A percentile compares a stretch with the other conserved stretches of the same genome.
Conservation (phyloP, 2,329 filamentous ascomycete genomes). For the Coniochaeta prunicola region DNA sequence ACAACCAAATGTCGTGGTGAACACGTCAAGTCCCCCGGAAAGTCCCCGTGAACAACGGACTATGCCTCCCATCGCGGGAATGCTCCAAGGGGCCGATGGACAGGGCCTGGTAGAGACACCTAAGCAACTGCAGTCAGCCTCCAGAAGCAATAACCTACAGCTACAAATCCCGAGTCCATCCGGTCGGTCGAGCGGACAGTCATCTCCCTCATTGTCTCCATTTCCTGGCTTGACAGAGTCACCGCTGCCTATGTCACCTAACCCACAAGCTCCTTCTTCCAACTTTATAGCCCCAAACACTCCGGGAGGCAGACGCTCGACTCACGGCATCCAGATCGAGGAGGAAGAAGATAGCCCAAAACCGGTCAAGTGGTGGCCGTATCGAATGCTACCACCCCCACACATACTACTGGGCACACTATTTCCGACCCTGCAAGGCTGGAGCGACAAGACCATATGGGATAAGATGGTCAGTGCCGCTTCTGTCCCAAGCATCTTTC, state of each 20-base stretch:
- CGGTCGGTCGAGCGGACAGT: constrained; percentile 33
- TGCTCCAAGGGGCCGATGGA: neutral
- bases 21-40: constrained; percentile 7
- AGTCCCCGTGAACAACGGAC: neutral
- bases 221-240: constrained; percentile 65
- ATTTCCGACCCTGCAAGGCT: constrained; percentile 80
- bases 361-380: constrained; percentile 74
- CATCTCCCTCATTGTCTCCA: constrained; percentile 46
- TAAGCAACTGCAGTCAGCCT: constrained; percentile 6
- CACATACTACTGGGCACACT: constrained; percentile 64
- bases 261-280: constrained; percentile 32
- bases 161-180: constrained; percentile 40
- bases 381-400: constrained; percentile 63
- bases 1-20: constrained; percentile 23
- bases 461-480: constrained; percentile 75
- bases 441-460: constrained; percentile 76
- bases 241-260: constrained; percentile 35
- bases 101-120: neutral
- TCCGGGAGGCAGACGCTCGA: constrained; percentile 21
- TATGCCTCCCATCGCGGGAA: neutral
- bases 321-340: constrained; percentile 37
- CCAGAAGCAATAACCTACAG: constrained; percentile 20
- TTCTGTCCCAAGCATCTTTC: constrained; percentile 82
- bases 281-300: constrained; percentile 43
- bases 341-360: constrained; percentile 28